These are phyloP conservation scores for Fusarium cicatricum DNA, from an alignment of 2,329 filamentous ascomycete species.

Conservation along the genomic window DNA sequence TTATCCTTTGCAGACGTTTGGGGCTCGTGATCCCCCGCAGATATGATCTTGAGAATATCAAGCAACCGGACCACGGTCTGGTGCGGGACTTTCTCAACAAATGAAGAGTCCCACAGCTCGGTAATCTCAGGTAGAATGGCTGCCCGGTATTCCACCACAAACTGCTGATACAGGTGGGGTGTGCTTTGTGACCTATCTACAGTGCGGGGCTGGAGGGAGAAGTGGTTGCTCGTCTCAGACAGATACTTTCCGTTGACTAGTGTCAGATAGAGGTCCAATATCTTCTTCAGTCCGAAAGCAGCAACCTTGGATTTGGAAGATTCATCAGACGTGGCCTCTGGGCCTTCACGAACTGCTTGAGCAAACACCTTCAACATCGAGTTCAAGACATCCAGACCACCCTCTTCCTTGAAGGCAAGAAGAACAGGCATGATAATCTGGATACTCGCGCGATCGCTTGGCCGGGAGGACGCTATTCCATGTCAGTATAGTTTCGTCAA, in stretches of 20 bases:
- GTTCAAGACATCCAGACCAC: slow-evolving; percentile 78
- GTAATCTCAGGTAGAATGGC: slow-evolving; percentile 79
- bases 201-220: slow-evolving; percentile 53
- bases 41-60: slow-evolving; percentile 81
- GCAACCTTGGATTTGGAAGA: slow-evolving; percentile 58
- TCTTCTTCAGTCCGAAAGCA: slow-evolving; percentile 75
- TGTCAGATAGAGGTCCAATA: slow-evolving; percentile 81
- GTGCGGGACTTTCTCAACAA: slow-evolving; percentile 82
- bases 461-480: slow-evolving; percentile 47
- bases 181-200: slow-evolving; percentile 53
- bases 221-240: slow-evolving; percentile 74
- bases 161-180: slow-evolving; percentile 67
- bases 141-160: slow-evolving; percentile 86
- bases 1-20: slow-evolving; percentile 69
- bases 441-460: slow-evolving; percentile 57
- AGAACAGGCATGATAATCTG: slow-evolving; percentile 79
- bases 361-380: slow-evolving; percentile 73
- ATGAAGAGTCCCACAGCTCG: slow-evolving; percentile 83
- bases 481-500: slow-evolving; percentile 35
- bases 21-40: slow-evolving; percentile 78
- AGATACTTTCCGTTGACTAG: slow-evolving; percentile 82
- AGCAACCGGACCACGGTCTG: slow-evolving; percentile 81
- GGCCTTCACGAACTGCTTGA: slow-evolving; percentile 41
- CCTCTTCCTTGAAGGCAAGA: slow-evolving; percentile 83
- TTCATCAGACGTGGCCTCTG: slow-evolving; percentile 56